These are phyloP conservation scores for Pythium chondricola DNA, from an alignment of 352 stramenopile species.

Conservation along the genomic window DNA sequence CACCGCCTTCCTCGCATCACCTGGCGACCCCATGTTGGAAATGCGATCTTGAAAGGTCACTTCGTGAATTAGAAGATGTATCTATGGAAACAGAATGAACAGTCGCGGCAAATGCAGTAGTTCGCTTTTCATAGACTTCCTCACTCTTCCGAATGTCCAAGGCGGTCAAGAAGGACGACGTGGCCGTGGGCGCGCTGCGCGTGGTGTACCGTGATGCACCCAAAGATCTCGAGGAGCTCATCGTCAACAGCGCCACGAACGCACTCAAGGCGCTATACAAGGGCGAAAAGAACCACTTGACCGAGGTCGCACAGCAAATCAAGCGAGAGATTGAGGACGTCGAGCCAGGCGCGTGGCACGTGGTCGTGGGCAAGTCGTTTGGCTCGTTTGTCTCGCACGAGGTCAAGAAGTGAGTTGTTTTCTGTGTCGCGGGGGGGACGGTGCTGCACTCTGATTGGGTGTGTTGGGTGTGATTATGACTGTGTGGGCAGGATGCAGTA, in stretches of 20 bases:
- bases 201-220: constrained; percentile 67
- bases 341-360: constrained; percentile 68
- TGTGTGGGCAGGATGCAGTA: constrained; percentile 75
- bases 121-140: no score
- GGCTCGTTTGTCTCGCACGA: constrained; percentile 82
- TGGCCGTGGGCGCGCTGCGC: constrained; percentile 52
- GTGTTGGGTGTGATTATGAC: no score
- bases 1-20: constrained; percentile 13
- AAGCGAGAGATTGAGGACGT: constrained; percentile 73
- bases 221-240: constrained; percentile 66
- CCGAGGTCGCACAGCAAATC: constrained; percentile 71
- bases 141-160: constrained; percentile 52
- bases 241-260: constrained; percentile 67
- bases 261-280: constrained; percentile 81
- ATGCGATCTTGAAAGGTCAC: constrained; percentile 1
- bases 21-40: background rate
- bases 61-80: no score
- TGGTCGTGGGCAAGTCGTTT: constrained; percentile 83
- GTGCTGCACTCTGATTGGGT: no score
- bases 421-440: no score
- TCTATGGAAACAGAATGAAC: background rate
- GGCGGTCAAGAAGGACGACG: constrained; percentile 73
- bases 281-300: constrained; percentile 80
- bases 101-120: no score
- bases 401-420: constrained; percentile 59